A percentile compares a stretch with the other conserved stretches of the same genome.
These are phyloP conservation scores for Trametes versicolor DNA, from an alignment of 1,284 basidiomycete genomes.

Conservation along the genomic window DNA sequence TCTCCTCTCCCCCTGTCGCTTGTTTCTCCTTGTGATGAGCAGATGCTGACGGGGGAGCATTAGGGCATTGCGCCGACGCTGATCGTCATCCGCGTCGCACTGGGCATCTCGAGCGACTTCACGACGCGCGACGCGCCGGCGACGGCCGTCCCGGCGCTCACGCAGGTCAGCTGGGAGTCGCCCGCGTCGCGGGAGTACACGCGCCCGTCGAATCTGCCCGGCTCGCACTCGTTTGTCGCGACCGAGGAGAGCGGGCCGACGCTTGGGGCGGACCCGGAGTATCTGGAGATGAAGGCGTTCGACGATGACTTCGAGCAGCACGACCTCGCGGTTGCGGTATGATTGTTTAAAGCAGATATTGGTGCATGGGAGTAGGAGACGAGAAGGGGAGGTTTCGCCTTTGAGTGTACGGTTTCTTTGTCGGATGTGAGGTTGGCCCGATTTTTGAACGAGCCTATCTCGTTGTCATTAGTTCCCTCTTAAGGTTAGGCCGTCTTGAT, in stretches of 20 bases:
- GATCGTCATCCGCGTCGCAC: slow-evolving; percentile 31
- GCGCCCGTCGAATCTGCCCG: slow-evolving; percentile 1
- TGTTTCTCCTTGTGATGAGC: no score
- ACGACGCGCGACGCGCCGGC: slow-evolving; percentile 13
- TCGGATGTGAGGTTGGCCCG: no score
- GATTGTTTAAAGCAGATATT: neutral
- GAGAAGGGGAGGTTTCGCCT: no score
- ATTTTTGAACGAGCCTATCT: no score
- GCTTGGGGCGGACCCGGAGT: slow-evolving; percentile 14
- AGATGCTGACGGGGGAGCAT: neutral
- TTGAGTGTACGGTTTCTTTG: no score
- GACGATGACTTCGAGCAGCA: slow-evolving; percentile 2
- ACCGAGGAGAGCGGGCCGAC: slow-evolving; percentile 23
- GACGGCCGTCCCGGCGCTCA: neutral
- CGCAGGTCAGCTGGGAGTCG: slow-evolving; percentile 18
- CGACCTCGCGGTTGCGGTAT: slow-evolving; percentile 8
- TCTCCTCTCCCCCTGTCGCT: slow-evolving; percentile 11
- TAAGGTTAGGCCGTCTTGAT: no score
- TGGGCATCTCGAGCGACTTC: slow-evolving; percentile 27
- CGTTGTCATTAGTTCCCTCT: no score
- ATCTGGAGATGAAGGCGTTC: slow-evolving; percentile 18
- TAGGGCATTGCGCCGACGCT: slow-evolving; percentile 32
- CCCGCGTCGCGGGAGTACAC: no score
- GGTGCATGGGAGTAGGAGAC: no score
- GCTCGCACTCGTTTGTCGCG: slow-evolving; percentile 10